Evolutionary conservation across 352 stramenopile genomes (phyloP).

Genomic region (Globisporangium iwayamae): DNA sequence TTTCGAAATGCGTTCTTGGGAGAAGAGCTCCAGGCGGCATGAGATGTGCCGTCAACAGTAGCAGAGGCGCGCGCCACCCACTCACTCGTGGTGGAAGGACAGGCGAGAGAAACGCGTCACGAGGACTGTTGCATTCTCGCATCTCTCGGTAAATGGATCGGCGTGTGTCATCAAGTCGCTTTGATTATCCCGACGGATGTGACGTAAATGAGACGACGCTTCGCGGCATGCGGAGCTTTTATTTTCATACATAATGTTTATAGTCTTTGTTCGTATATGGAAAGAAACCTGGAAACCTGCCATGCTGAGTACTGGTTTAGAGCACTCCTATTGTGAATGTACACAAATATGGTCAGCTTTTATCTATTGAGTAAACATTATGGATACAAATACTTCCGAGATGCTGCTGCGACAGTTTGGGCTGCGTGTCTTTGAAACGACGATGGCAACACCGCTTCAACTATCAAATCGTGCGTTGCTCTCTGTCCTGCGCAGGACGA

Average conservation of each 20-base stretch:
- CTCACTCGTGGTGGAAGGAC: neutral
- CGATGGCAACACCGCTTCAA: neutral
- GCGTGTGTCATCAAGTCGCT: neutral
- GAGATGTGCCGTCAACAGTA: neutral
- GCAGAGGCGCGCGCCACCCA: constrained; percentile 3
- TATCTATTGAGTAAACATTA: neutral
- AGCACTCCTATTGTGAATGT: neutral
- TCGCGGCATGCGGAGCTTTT: neutral
- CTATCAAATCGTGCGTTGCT: neutral
- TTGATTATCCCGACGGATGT: neutral
- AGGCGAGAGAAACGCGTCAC: neutral
- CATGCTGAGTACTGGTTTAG: too few species aligned
- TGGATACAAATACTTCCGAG: neutral
- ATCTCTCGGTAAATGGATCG: neutral
- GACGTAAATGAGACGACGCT: neutral
- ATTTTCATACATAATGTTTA: neutral
- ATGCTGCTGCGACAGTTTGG: neutral
- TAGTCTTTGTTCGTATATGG: neutral
- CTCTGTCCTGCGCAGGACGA: neutral
- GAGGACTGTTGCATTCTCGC: neutral
- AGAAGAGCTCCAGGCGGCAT: constrained; percentile 1
- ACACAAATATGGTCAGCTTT: too few species aligned
- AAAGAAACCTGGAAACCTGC: too few species aligned
- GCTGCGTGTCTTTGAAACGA: neutral
- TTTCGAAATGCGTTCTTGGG: constrained; percentile 4